A percentile compares a stretch with the other conserved stretches of the same genome.
phyloP scores from a whole-genome alignment of 2,329 filamentous ascomycete species.

The Penicillium sp. region DNA sequence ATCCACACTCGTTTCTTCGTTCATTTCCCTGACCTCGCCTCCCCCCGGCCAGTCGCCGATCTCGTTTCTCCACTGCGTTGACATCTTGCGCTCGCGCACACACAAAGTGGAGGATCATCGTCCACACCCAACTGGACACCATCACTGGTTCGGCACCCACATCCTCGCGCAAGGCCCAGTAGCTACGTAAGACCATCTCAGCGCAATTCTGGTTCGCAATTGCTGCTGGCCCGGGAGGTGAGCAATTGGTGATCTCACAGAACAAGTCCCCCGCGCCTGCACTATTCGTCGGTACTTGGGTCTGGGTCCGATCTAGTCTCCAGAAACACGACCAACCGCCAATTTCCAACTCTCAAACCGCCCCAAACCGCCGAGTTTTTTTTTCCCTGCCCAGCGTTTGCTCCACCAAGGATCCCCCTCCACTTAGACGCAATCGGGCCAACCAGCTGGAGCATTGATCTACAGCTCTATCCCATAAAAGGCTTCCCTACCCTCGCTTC shows the following conservation, averaged over 20 bases:
- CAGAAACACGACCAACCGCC: not conserved
- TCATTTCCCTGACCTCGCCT: not conserved
- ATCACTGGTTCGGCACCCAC: not conserved
- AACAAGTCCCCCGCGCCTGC: too few species aligned
- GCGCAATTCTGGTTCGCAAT: not conserved
- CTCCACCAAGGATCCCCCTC: not conserved
- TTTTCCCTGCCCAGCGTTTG: not conserved
- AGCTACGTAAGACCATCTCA: not conserved
- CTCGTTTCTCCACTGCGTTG: constrained; percentile 8
- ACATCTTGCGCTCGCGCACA: not conserved
- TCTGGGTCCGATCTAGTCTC: not conserved
- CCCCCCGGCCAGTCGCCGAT: constrained; percentile 13
- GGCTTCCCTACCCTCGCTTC: constrained; percentile 1
- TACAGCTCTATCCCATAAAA: constrained; percentile 14
- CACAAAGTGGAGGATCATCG: constrained; percentile 5
- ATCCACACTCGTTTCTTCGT: not conserved
- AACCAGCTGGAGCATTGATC: constrained; percentile 22
- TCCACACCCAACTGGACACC: not conserved
- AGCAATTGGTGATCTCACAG: not conserved
- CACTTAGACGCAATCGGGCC: constrained; percentile 14
- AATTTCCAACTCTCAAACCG: not conserved
- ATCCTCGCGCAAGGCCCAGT: not conserved
- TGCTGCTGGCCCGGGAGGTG: not conserved
- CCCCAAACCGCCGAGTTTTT: constrained; percentile 2
- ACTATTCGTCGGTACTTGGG: too few species aligned